phyloP scores from a whole-genome alignment of 768 basidiomycete genomes.

The Suillus paluster region DNA sequence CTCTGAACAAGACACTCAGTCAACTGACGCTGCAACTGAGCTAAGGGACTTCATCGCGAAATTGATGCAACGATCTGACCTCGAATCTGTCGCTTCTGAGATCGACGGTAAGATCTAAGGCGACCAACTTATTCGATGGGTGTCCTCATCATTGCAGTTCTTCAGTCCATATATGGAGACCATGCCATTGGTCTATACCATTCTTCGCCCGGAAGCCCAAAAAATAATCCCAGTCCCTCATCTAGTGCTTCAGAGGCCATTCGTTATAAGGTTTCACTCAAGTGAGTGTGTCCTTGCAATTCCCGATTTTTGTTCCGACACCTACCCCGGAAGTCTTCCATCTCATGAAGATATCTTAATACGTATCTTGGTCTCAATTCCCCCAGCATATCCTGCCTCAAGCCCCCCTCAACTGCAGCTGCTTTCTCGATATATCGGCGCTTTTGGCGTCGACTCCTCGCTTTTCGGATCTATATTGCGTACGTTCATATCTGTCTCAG shows the following conservation, averaged over 20 bases:
- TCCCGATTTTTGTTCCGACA: background rate
- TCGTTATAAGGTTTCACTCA: conserved; percentile 68
- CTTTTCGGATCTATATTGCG: conserved; percentile 80
- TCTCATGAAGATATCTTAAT: conserved; percentile 56
- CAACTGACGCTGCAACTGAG: conserved; percentile 21
- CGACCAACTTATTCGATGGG: conserved; percentile 8
- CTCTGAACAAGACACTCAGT: background rate
- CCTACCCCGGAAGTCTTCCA: conserved; percentile 47
- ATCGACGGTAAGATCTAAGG: conserved; percentile 41
- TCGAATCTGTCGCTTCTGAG: conserved; percentile 51
- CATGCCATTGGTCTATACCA: conserved; percentile 65
- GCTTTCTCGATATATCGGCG: conserved; percentile 81
- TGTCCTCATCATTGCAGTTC: conserved; percentile 47
- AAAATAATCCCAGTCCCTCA: conserved; percentile 21
- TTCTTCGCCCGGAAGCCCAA: conserved; percentile 31
- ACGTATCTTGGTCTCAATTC: conserved; percentile 61
- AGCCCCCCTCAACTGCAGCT: conserved; percentile 84
- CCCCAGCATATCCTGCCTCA: conserved; percentile 62
- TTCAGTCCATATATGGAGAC: conserved; percentile 86
- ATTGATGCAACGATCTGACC: conserved; percentile 39
- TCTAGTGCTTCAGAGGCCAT: conserved; percentile 39
- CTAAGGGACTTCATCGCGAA: conserved; percentile 30
- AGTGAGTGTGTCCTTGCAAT: conserved; percentile 47
- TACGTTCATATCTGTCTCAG: conserved; percentile 78
- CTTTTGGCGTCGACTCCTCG: conserved; percentile 71